Percentiles rank a stretch among this genome's conserved stretches.
Evolutionary conservation across 2,329 filamentous ascomycete species (phyloP).

Genomic region (Aspergillus sp.): DNA sequence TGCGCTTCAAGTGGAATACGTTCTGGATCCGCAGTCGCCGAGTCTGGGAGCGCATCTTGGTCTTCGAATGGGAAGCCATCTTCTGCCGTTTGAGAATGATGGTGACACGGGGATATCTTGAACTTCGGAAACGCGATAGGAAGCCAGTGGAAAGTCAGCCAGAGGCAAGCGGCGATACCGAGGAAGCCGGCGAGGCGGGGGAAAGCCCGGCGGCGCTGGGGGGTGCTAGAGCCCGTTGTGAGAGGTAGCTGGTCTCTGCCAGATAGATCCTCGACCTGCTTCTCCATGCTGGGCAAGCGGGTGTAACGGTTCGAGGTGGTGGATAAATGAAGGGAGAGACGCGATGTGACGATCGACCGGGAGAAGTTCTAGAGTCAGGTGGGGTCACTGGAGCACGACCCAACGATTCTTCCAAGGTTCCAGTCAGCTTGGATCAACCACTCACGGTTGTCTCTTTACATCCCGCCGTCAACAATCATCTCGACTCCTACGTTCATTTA

Average conservation of each 20-base stretch:
- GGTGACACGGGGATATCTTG: constrained; percentile 9
- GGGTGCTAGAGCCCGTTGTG: not conserved
- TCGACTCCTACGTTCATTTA: not conserved
- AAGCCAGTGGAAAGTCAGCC: constrained; percentile 13
- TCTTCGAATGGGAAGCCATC: constrained; percentile 4
- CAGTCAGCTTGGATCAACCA: not conserved
- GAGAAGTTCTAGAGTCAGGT: not conserved
- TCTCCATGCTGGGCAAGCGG: constrained; percentile 13
- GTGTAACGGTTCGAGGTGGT: not conserved
- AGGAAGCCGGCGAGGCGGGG: constrained; percentile 10
- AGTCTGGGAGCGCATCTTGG: not conserved
- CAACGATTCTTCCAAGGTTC: not conserved
- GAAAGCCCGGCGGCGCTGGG: constrained; percentile 14
- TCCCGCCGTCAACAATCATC: too few relatives aligned
- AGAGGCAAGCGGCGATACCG: constrained; percentile 11
- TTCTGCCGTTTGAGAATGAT: not conserved
- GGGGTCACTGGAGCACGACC: not conserved
- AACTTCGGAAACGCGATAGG: constrained; percentile 6
- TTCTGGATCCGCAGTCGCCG: not conserved
- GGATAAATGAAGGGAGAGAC: not conserved
- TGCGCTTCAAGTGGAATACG: constrained; percentile 82
- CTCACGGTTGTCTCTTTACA: not conserved
- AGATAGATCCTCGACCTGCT: constrained; percentile 3
- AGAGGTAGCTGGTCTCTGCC: constrained; percentile 1
- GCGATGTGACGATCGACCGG: not conserved